These are phyloP conservation scores for Nelumbo lutea DNA, from an alignment of 164 flowering plant species.

Conservation along the genomic window DNA sequence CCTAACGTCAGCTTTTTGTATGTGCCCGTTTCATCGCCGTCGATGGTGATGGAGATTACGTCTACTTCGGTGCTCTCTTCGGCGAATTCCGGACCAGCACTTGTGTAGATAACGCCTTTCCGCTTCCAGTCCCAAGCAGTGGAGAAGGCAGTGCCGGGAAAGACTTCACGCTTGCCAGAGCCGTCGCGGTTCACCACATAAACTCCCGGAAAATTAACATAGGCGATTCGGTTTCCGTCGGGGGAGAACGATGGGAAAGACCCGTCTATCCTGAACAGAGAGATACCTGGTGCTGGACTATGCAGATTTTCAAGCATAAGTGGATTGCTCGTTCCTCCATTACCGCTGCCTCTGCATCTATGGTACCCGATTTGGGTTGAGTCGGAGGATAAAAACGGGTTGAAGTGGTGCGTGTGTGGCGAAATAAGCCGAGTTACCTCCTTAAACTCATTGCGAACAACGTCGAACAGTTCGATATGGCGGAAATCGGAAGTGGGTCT, in stretches of 20 bases:
- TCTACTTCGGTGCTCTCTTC: constrained; percentile 59
- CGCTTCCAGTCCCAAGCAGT: constrained; percentile 79
- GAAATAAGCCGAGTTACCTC: constrained; percentile 53
- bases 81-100: constrained; percentile 64
- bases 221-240: constrained; percentile 63
- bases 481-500: constrained; percentile 59
- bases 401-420: constrained; percentile 65
- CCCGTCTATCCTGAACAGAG: constrained; percentile 70
- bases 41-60: constrained; percentile 48
- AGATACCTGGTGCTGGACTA: constrained; percentile 36
- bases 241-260: constrained; percentile 89
- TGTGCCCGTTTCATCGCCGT: constrained; percentile 18
- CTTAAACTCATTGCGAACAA: constrained; percentile 33
- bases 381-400: constrained; percentile 78
- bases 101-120: constrained; percentile 65
- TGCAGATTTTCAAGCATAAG: constrained; percentile 51
- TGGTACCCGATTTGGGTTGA: constrained; percentile 68
- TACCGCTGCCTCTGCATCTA: constrained; percentile 43
- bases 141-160: constrained; percentile 43
- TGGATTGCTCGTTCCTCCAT: constrained; percentile 19
- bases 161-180: constrained; percentile 42
- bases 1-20: constrained; percentile 46
- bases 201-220: constrained; percentile 56
- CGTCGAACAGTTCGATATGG: constrained; percentile 68
- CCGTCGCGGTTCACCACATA: constrained; percentile 75